A percentile compares a stretch with the other conserved stretches of the same genome.
Evolutionary conservation across 1,284 basidiomycete species (phyloP).

Genomic region (Cutaneotrichosporon sp.): DNA sequence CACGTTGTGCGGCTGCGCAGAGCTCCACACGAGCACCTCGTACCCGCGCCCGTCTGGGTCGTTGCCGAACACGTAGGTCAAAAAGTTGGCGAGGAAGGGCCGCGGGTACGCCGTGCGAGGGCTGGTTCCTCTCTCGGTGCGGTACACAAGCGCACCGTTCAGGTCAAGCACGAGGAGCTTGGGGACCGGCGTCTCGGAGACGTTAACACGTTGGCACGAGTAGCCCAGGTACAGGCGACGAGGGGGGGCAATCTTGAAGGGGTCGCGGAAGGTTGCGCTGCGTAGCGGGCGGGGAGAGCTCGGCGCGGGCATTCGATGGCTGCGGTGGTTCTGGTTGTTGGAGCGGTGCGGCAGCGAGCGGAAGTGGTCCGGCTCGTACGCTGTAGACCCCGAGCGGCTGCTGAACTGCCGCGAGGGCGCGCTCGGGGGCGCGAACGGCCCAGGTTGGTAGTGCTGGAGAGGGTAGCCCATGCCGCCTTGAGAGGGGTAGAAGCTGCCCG

Average conservation of each 20-base stretch:
- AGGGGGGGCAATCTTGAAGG: neutral
- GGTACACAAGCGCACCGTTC: constrained; percentile 52
- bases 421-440: neutral
- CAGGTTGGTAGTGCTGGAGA: neutral
- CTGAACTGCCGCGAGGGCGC: neutral
- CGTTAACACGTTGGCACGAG: neutral
- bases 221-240: neutral
- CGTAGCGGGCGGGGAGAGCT: neutral
- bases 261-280: neutral
- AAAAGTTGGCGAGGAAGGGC: constrained; percentile 47
- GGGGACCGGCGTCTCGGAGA: constrained; percentile 3
- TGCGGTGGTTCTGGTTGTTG: too few species aligned
- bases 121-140: constrained; percentile 21
- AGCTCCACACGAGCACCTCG: constrained; percentile 52
- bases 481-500: neutral
- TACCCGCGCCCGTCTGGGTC: constrained; percentile 28
- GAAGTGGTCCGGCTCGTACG: neutral
- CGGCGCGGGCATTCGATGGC: too few species aligned
- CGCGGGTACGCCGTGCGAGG: constrained; percentile 35
- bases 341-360: neutral
- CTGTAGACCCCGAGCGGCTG: neutral
- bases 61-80: constrained; percentile 50
- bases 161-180: constrained; percentile 52
- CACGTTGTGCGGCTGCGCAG: constrained; percentile 53
- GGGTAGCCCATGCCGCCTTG: neutral